Evolutionary conservation across 805 yeast genomes (phyloP), one percentile per base, ranked within the genome.

Genomic region (Yamadazyma scolyti): DNA sequence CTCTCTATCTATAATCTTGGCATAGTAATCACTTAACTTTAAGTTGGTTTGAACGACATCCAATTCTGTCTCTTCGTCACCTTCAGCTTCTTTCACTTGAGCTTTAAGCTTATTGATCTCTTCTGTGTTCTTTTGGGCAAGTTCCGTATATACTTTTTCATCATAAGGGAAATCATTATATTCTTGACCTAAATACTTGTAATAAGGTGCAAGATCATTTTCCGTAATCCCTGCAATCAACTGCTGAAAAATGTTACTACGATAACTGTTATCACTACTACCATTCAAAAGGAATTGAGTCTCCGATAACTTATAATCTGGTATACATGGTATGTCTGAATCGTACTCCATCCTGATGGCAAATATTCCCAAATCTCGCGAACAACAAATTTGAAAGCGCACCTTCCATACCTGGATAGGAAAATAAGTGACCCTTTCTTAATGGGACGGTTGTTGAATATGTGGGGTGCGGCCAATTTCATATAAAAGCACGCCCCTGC

Each of bases 1-100:
- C 20, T 66, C 61, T 42, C 77, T 74, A 56, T 90, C 96, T 40
- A 96, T 90, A 47, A 88, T 84, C 38, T 69, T 67, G 9, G 96
- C 79, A 57, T 86, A 90, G 59, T 80, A 86, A 53, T 89, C 95
- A 20, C 96, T 97, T 18, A 93, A 73, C 48, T 79, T 75, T 34
- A 78, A 75, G 73, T 87, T 82, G 26, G 80, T 77, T 40, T 79
- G 79, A 6, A 88, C 79, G 22, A 79, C 72, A 50, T 87, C 96
- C 43, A 82, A 61, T 53, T 87, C 96, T 20, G 95, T 95, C 55
- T 89, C 97, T 39, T 80, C 85, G 36, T 78, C 87, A 35, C 71
- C 75, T 30, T 72, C 73, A 14, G 76, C 68, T 40, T 64, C 75
- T 31, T 62, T 68, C 35, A 72, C 75, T 66, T 58, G 70, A 48